These are phyloP conservation scores for Paratinospora sagittata DNA, from an alignment of 164 flowering plant genomes.

Conservation along the genomic window DNA sequence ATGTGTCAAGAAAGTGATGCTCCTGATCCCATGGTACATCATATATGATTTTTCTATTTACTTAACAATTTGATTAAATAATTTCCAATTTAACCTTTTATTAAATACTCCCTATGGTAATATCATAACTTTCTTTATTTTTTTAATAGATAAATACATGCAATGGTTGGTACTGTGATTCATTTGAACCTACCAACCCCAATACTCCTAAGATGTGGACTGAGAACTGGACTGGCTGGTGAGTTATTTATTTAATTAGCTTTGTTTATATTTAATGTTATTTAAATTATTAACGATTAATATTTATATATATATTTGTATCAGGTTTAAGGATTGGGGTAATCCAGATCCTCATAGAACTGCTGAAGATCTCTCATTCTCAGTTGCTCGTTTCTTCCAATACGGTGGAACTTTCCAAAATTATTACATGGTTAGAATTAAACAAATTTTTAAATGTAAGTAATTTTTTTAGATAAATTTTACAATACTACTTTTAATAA, in stretches of 20 bases:
- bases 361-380: background rate
- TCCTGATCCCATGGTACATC: constrained; percentile 37
- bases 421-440: background rate
- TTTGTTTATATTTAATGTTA: background rate
- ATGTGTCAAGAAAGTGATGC: constrained; percentile 52
- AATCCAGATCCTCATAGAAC: background rate
- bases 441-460: no score
- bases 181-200: constrained; percentile 20
- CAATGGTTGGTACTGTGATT: constrained; percentile 65
- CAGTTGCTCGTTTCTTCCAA: background rate
- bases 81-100: background rate
- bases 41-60: no score
- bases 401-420: background rate
- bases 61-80: background rate
- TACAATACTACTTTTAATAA: no score
- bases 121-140: no score
- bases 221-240: constrained; percentile 67
- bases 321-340: constrained; percentile 1
- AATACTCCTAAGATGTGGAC: constrained; percentile 34
- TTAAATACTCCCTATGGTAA: no score
- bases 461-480: no score
- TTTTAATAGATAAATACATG: constrained; percentile 61
- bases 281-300: background rate
- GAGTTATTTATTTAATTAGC: background rate
- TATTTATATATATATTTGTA: no score